Base-by-base conservation (phyloP, 2,329 filamentous ascomycete genomes). In the Dryadomyces quercus-mongolicae region DNA sequence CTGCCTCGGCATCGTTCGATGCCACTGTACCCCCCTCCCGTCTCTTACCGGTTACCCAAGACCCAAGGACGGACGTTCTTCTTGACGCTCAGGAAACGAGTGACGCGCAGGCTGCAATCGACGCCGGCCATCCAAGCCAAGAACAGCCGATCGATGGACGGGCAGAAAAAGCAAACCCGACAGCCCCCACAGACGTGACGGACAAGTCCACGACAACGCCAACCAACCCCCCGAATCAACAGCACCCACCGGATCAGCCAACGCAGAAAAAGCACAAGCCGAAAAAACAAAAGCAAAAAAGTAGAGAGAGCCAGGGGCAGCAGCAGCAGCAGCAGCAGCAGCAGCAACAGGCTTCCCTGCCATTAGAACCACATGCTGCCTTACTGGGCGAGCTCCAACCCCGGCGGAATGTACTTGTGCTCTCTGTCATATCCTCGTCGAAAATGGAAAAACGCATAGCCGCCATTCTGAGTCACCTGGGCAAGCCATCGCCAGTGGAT, bases 401-500 rank as follows among this genome's bases (percentile, higher is more conserved):
- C 3, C 74, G 71, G 52, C 75, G 76, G 65, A 69, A 77, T 49
- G 64, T 83, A 52, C 73, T 75, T 38, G 61, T 73, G 1, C 69
- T 76, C 52, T 80, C 75, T 20, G 73, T 84, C 47, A 74, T 83
- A 43, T 79, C 80, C 2, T 82, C 80, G 2, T 75, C 80, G 5
- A 73, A 76, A 62, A 84, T 86, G 56, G 70, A 70, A 57, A 78
- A 77, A 61, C 76, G 78, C 55, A 72, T 81, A 55, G 63, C 64
- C 21, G 67, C 71, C 31, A 65, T 74, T 43, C 63, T 73, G 20
- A 65, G 65, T 3, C 75, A 81, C 58, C 67, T 81, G 7, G 64
- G 12, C 64, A 21, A 51, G 45, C 31, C 44, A 22, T 12, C 62
- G 60, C 50, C 62, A 1, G 53, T 60, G 58, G 62, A 63, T 52